Percentiles rank a stretch among this genome's conserved stretches.
phyloP scores from a whole-genome alignment of 495 filamentous ascomycete genomes.

The Lichenothelia convexa region DNA sequence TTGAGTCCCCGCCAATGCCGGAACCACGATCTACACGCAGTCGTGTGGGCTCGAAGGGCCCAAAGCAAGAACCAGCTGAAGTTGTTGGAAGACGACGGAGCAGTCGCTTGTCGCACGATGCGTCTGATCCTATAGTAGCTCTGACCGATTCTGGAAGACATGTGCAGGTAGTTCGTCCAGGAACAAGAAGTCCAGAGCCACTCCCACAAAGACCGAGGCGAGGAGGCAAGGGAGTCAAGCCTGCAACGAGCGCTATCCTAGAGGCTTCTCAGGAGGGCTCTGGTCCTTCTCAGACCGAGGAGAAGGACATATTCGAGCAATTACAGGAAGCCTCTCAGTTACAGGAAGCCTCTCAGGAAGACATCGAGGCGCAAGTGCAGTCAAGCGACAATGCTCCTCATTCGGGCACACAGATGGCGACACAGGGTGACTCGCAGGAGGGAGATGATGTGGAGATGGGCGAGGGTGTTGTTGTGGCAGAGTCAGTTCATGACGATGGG shows the following conservation, averaged over 20 bases:
- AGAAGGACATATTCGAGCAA: too few species aligned
- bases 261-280: conserved; percentile 23
- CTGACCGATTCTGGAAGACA: conserved; percentile 66
- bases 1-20: too few species aligned
- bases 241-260: conserved; percentile 37
- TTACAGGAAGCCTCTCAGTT: too few species aligned
- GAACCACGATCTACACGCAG: conserved; percentile 5
- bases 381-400: neutral
- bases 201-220: conserved; percentile 32
- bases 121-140: conserved; percentile 40
- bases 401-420: conserved; percentile 1
- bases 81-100: conserved; percentile 29
- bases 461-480: conserved; percentile 2
- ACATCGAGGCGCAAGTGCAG: conserved; percentile 1
- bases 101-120: conserved; percentile 40
- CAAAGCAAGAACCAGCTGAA: neutral
- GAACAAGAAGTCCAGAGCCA: conserved; percentile 50
- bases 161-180: conserved; percentile 36
- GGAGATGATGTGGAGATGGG: conserved; percentile 9
- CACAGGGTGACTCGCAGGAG: neutral
- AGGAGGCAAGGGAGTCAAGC: conserved; percentile 45
- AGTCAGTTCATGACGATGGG: conserved; percentile 29
- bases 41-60: conserved; percentile 9
- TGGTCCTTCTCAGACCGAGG: neutral
- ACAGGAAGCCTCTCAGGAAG: neutral